Conservation (phyloP, 2,329 filamentous ascomycete genomes). For the Colletotrichum limetticola region DNA sequence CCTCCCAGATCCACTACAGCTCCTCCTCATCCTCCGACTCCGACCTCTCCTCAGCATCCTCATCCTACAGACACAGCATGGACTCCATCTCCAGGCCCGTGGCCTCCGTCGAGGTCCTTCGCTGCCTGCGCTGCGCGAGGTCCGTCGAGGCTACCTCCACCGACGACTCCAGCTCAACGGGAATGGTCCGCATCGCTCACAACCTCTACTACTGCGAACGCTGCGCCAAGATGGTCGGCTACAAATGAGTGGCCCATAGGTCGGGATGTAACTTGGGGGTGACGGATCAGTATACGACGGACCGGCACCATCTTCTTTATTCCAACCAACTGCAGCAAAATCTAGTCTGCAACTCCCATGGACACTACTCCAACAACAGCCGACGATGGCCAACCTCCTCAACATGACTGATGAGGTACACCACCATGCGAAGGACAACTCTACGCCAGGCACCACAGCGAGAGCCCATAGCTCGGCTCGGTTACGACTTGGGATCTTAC, state of each 20-base stretch:
- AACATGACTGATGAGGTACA: background rate
- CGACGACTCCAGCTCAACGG: slow-evolving; percentile 66
- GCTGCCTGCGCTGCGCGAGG: slow-evolving; percentile 71
- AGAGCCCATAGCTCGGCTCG: background rate
- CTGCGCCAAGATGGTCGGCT: slow-evolving; percentile 72
- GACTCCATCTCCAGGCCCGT: slow-evolving; percentile 57
- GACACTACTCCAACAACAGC: background rate
- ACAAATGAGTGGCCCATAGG: slow-evolving; percentile 57
- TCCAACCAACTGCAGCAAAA: background rate
- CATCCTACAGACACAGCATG: slow-evolving; percentile 57
- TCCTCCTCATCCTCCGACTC: slow-evolving; percentile 55
- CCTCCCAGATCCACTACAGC: slow-evolving; percentile 50
- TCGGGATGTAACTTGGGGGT: background rate
- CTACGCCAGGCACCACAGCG: background rate
- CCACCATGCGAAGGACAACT: background rate
- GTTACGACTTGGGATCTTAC: slow-evolving; percentile 8
- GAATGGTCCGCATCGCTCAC: slow-evolving; percentile 73
- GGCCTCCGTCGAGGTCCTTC: slow-evolving; percentile 68
- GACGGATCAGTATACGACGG: background rate
- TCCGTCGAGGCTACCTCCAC: slow-evolving; percentile 70
- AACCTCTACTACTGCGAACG: slow-evolving; percentile 75
- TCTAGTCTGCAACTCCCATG: background rate
- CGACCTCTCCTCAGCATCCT: slow-evolving; percentile 51
- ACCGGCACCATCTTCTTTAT: background rate
- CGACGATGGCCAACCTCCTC: background rate